These are phyloP conservation scores for Debaryomyces tyrocola DNA, from an alignment of 805 yeast genomes.

Conservation along the genomic window DNA sequence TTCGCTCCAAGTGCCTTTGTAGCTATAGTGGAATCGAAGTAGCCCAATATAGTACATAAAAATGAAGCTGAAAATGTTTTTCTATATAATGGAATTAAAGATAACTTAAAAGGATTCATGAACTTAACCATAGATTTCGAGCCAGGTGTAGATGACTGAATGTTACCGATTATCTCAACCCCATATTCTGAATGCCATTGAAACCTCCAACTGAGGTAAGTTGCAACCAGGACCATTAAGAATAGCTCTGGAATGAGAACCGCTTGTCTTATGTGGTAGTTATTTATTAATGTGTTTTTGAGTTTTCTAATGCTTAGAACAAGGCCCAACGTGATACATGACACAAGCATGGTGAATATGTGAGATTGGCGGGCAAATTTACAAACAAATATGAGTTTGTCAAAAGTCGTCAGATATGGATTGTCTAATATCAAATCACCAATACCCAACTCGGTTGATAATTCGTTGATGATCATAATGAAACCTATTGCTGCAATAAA, in stretches of 20 bases:
- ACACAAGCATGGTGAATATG: constrained; percentile 15
- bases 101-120: constrained; percentile 22
- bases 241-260: constrained; percentile 33
- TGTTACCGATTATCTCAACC: constrained; percentile 30
- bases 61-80: constrained; percentile 28
- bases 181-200: constrained; percentile 25
- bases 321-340: constrained; percentile 18
- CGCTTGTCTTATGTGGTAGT: constrained; percentile 14
- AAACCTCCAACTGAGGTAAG: constrained; percentile 22
- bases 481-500: constrained; percentile 84
- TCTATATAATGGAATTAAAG: constrained; percentile 20
- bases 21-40: constrained; percentile 37
- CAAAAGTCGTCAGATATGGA: constrained; percentile 23
- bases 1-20: constrained; percentile 31
- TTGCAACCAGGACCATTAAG: constrained; percentile 29
- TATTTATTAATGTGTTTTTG: constrained; percentile 17
- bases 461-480: constrained; percentile 63
- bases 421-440: constrained; percentile 14
- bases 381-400: constrained; percentile 16
- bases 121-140: constrained; percentile 1
- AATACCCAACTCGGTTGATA: constrained; percentile 49
- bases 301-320: constrained; percentile 21
- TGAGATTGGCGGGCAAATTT: constrained; percentile 12
- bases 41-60: constrained; percentile 32
- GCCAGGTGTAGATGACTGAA: constrained; percentile 5